Conservation (phyloP, 176 grass and related monocot species). For the Rhynchospora tenuis region DNA sequence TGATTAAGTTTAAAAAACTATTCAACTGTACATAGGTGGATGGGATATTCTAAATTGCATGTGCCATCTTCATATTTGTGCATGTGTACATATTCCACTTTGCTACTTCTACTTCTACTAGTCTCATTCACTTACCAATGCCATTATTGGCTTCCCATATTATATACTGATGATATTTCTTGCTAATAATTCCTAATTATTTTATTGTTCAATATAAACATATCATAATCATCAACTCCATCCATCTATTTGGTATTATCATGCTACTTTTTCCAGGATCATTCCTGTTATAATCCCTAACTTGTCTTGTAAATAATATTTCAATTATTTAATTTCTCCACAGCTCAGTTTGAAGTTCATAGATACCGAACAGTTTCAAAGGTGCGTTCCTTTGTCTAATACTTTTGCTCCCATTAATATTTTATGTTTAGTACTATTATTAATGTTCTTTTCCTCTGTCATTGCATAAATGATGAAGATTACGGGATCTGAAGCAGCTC, state of each 20-base stretch:
- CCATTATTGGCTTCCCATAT: not conserved
- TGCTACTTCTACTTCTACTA: not conserved
- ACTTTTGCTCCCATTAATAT: not conserved
- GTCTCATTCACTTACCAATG: not conserved
- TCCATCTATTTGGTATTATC: not conserved
- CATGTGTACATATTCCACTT: conserved; percentile 6
- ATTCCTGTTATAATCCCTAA: not conserved
- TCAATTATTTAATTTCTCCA: not conserved
- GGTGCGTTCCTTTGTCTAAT: conserved; percentile 32
- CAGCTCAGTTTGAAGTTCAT: conserved; percentile 88
- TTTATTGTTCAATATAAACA: not conserved
- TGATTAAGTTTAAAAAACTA: not conserved
- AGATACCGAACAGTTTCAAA: conserved; percentile 91
- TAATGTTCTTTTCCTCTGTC: conserved; percentile 21
- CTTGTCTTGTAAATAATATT: not conserved
- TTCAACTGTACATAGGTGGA: not conserved
- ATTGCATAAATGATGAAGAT: conserved; percentile 39
- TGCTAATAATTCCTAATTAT: not conserved
- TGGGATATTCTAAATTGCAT: not conserved
- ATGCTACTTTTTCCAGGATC: not conserved
- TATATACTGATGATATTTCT: not conserved
- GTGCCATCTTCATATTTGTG: conserved; percentile 1
- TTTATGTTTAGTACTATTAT: not conserved
- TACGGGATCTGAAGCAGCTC: conserved; percentile 91
- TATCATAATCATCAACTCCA: not conserved